Conservation (phyloP, 1,284 basidiomycete species). For the Amylostereum areolatum region DNA sequence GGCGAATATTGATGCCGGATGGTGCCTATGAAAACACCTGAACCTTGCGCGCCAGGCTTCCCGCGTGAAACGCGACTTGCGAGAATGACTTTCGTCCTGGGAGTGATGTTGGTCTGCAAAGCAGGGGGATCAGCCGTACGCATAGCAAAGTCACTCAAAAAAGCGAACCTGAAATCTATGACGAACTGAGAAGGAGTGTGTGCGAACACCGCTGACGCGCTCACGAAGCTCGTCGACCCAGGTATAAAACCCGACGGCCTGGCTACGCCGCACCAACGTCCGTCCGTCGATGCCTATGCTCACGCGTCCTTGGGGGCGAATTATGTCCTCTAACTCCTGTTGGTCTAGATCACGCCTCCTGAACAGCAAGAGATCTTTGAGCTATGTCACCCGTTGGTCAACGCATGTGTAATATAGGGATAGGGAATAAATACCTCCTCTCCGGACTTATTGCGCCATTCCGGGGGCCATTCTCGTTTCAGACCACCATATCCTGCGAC, state of each 20-base stretch:
- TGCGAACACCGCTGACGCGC: slow-evolving; percentile 27
- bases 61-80: slow-evolving; percentile 7
- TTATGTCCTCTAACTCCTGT: slow-evolving; percentile 16
- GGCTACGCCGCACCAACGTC: slow-evolving; percentile 33
- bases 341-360: slow-evolving; percentile 6
- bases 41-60: slow-evolving; percentile 20
- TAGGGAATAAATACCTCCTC: slow-evolving; percentile 34
- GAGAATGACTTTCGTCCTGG: slow-evolving; percentile 19
- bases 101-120: slow-evolving; percentile 19
- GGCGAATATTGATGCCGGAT: slow-evolving; percentile 46
- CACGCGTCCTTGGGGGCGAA: slow-evolving; percentile 20
- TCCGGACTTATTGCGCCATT: slow-evolving; percentile 9
- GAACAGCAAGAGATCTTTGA: too few species aligned
- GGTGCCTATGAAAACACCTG: slow-evolving; percentile 33
- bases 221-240: slow-evolving; percentile 21
- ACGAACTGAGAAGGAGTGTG: slow-evolving; percentile 22
- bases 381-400: too few species aligned
- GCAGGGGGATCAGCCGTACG: slow-evolving; percentile 11
- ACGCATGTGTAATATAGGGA: background rate
- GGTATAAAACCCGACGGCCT: slow-evolving; percentile 8
- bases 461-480: slow-evolving; percentile 11
- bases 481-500: slow-evolving; percentile 46
- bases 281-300: slow-evolving; percentile 41
- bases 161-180: slow-evolving; percentile 16
- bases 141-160: slow-evolving; percentile 1